A percentile compares a stretch with the other conserved stretches of the same genome.
Evolutionary conservation across 148 eudicot genomes (phyloP).

Genomic region (Arbutus unedo): DNA sequence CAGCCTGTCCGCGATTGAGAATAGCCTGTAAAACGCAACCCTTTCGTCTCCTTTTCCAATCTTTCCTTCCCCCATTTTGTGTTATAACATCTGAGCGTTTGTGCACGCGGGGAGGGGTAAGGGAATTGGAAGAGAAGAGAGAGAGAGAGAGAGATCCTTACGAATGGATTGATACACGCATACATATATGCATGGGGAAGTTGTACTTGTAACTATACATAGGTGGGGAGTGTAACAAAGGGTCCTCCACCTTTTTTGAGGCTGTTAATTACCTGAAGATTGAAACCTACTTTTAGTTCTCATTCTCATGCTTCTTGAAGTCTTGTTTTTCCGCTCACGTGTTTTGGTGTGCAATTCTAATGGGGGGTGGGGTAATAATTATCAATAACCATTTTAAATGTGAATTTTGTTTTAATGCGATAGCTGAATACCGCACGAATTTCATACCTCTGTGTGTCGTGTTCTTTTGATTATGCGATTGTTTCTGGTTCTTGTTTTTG

Average conservation of each 20-base stretch:
- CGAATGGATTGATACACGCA: neutral
- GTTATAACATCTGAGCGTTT: neutral
- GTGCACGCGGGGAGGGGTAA: neutral
- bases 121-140: neutral
- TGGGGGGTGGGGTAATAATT: too few relatives aligned
- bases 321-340: neutral
- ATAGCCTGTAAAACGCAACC: conserved; percentile 52
- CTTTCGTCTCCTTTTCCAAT: conserved; percentile 26
- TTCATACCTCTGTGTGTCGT: too few relatives aligned
- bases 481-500: too few relatives aligned
- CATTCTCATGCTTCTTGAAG: neutral
- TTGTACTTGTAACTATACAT: neutral
- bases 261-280: neutral
- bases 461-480: too few relatives aligned
- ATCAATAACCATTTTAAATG: too few relatives aligned
- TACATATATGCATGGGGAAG: neutral
- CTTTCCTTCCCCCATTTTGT: neutral
- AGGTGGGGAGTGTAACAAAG: neutral
- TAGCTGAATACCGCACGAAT: too few relatives aligned
- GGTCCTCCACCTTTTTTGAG: neutral
- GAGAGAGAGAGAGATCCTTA: neutral
- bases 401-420: too few relatives aligned
- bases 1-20: conserved; percentile 44
- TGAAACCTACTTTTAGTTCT: neutral
- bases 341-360: neutral